Evolutionary conservation across 169 alveolate genomes (phyloP), one percentile per base, ranked within the genome.

Genomic region (Plasmodium falciparum): DNA sequence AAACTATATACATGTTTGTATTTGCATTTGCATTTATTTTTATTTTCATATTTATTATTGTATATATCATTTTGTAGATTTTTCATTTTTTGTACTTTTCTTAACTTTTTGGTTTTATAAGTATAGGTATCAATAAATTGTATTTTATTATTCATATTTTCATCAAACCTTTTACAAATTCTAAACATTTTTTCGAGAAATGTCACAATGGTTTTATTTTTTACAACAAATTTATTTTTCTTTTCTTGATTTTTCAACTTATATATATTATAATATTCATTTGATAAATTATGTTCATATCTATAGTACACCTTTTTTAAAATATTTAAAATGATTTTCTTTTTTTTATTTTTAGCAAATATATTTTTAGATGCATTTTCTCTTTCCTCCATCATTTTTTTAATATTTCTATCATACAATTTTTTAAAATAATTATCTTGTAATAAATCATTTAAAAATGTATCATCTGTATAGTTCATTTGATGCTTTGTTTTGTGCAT

Each of bases 241-340:
- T 65, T 50, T n/a, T 50, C 56, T 63, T 65, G 50, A 6, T 78
- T 65, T 59, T 50, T 63, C 33, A 33, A n/a, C 9, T 66, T 22
- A 24, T 50, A 65, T 22, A 78, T 54, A 15, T 66, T 6, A 54
- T 26, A 50, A 52, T 65, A 78, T 45, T 78, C 89, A 15, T 59
- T 24, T 17, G 54, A 20, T 54, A 78, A 66, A 20, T 13, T 56
- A 58, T 24, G 15, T 47, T 63, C 59, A 22, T 78, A 66, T 66
- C 33, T 61, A n/a, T 49, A 65, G 61, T 59, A 65, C 13, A 59
- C 43, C 1, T 52, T 78, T 43, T 45, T 78, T 33, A 78, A 22
- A 12, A 13, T 56, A 56, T 56, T 56, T 56, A 17, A 15, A 56
- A 17, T 56, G 8, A 56, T 17, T 6, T 13, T 15, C n/a, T 71